Base-by-base conservation (phyloP, 371 early-diverging fungal species). In the Entomophthora muscae region DNA sequence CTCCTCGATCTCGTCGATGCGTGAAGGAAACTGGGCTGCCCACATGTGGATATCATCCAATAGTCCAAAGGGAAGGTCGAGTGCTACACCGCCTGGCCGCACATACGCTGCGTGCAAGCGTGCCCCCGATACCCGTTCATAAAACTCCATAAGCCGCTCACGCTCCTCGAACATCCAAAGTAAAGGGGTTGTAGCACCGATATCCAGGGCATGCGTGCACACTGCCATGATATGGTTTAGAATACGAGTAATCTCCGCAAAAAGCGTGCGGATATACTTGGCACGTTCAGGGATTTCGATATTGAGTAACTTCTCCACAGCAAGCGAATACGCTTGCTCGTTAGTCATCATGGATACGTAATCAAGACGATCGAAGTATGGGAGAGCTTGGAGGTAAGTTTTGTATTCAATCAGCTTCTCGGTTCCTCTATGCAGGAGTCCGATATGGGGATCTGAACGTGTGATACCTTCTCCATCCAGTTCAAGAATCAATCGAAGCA, bases 131-230 rank as follows among this genome's bases (percentile, higher is more conserved):
- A 94, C 95, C 73, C 98, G 91, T 71, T 97, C 98, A 75, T 97
- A 97, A 72, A 93, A 95, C 78, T 97, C 98, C 89, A 97, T 94
- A 69, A 93, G 76, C 75, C 91, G 83, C 73, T 97, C 98, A 74
- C 98, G 92, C 77, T 97, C 98, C 76, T 97, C 98, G 70, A 95
- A 95, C 88, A 95, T 84, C 88, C 95, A 97, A 73, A 97, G 78
- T 80, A 97, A 92, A 63, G 98, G 98, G 21, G 98, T 94, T 73
- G 95, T 77, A 31, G 94, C 98, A 72, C 96, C 98, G 30, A 95
- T 92, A 72, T 97, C 98, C 82, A 95, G 82, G 62, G 93, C 92
- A 75, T 95, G 96, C 53, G 94, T 83, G 73, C 91, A 92, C 65
- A 92, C 78, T 55, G 98, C 90, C 96, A 97, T 95, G 72, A 92